Evolutionary conservation across 1,284 basidiomycete genomes (phyloP).

Genomic region (Cerioporus squamosus): DNA sequence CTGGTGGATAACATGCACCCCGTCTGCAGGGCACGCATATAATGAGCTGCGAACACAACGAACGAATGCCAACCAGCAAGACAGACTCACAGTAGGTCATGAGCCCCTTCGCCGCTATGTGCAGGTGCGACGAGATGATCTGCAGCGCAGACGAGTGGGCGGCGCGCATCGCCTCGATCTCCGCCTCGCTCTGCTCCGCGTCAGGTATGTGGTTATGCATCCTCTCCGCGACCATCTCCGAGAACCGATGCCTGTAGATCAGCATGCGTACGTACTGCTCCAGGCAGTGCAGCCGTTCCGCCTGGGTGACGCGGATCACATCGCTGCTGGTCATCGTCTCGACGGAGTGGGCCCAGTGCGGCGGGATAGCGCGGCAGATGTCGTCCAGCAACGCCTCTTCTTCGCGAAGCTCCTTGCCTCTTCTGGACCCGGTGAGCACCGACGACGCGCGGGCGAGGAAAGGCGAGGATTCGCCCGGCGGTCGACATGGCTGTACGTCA

Average conservation of each 20-base stretch:
- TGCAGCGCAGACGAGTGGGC: slow-evolving; percentile 77
- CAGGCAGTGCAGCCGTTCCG: slow-evolving; percentile 81
- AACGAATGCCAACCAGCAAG: neutral
- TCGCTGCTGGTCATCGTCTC: slow-evolving; percentile 86
- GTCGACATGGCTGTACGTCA: slow-evolving; percentile 70
- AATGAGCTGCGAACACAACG: neutral
- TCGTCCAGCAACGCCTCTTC: slow-evolving; percentile 84
- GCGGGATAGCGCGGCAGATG: slow-evolving; percentile 70
- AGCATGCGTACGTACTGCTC: slow-evolving; percentile 86
- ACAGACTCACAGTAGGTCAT: slow-evolving; percentile 88
- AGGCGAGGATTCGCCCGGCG: slow-evolving; percentile 55
- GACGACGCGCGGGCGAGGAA: slow-evolving; percentile 65
- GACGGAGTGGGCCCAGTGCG: slow-evolving; percentile 78
- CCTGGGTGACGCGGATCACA: slow-evolving; percentile 86
- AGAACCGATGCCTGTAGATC: slow-evolving; percentile 77
- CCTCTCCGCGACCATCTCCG: slow-evolving; percentile 71
- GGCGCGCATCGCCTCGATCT: slow-evolving; percentile 69
- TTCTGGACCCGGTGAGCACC: slow-evolving; percentile 55
- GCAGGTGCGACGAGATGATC: slow-evolving; percentile 81
- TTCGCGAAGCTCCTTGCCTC: slow-evolving; percentile 69
- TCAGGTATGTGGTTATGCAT: slow-evolving; percentile 43
- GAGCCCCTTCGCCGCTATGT: slow-evolving; percentile 83
- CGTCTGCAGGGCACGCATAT: slow-evolving; percentile 53
- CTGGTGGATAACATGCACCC: slow-evolving; percentile 92
- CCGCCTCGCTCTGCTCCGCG: slow-evolving; percentile 60